A percentile compares a stretch with the other conserved stretches of the same genome.
phyloP scores from a whole-genome alignment of 345 rosid genomes.

The Erucastrum elatum region DNA sequence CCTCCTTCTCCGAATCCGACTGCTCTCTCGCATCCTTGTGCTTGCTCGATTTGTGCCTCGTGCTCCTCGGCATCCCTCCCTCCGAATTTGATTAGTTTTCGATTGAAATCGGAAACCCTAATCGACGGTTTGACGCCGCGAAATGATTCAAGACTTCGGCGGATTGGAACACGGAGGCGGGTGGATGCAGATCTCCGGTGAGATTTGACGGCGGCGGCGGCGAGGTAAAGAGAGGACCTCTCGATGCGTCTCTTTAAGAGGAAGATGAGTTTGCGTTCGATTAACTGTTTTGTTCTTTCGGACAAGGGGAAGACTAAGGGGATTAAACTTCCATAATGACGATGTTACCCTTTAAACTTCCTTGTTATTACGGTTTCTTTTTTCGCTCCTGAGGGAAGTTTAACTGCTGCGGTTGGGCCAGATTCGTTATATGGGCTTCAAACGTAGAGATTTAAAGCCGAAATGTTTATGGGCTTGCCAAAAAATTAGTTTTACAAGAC shows the following conservation, averaged over 20 bases:
- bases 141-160: background rate
- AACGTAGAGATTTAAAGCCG: too few species aligned
- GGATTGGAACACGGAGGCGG: background rate
- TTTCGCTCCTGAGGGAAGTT: background rate
- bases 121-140: constrained; percentile 18
- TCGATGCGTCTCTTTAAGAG: background rate
- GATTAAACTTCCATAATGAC: constrained; percentile 8
- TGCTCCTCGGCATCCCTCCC: constrained; percentile 72
- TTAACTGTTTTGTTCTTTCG: constrained; percentile 20
- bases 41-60: constrained; percentile 95
- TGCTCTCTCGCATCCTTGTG: constrained; percentile 76
- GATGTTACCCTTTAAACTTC: background rate
- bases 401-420: background rate
- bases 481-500: background rate
- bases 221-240: constrained; percentile 16
- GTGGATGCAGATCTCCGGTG: constrained; percentile 27
- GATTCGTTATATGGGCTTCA: background rate
- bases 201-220: constrained; percentile 19
- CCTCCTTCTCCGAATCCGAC: constrained; percentile 85
- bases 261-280: background rate
- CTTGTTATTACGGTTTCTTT: constrained; percentile 14
- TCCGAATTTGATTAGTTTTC: background rate
- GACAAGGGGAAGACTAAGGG: constrained; percentile 38
- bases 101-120: constrained; percentile 42
- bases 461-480: background rate